phyloP scores from a whole-genome alignment of 2,329 filamentous ascomycete species.

The Dothideomycetes sp. region DNA sequence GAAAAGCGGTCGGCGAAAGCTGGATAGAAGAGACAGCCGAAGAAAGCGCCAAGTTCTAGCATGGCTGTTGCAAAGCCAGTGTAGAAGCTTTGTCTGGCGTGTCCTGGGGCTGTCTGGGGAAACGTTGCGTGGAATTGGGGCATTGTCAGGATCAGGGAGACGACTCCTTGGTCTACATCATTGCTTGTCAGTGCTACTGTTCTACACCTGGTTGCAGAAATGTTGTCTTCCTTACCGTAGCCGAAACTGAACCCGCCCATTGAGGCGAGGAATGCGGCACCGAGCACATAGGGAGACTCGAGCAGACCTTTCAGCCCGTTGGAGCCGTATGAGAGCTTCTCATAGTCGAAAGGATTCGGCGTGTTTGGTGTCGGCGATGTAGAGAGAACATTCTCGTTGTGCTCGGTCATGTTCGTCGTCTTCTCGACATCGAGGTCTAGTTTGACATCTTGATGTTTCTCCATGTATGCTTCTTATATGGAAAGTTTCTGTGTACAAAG shows the following conservation, averaged over 20 bases:
- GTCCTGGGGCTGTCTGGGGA: background rate
- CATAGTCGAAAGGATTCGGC: too few species aligned
- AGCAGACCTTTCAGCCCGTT: background rate
- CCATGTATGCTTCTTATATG: too few species aligned
- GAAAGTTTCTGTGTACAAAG: too few species aligned
- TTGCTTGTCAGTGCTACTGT: background rate
- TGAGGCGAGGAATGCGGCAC: background rate
- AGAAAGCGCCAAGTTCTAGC: background rate
- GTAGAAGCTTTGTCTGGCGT: background rate
- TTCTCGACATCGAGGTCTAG: too few species aligned
- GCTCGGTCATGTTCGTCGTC: too few species aligned
- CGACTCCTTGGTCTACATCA: background rate
- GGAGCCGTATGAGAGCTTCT: background rate
- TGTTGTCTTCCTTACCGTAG: background rate
- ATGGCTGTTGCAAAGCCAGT: background rate
- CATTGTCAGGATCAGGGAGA: background rate
- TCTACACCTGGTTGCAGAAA: too few species aligned
- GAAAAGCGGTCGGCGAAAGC: background rate
- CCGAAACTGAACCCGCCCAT: background rate
- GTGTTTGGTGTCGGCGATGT: too few species aligned
- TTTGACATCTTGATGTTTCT: too few species aligned
- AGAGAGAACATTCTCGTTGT: too few species aligned
- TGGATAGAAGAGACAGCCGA: background rate
- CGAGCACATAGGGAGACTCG: background rate
- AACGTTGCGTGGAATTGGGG: background rate